Percentiles rank a stretch among this genome's conserved stretches.
phyloP scores from a whole-genome alignment of 192 early-diverging fungal species.

The Podila minutissima region DNA sequence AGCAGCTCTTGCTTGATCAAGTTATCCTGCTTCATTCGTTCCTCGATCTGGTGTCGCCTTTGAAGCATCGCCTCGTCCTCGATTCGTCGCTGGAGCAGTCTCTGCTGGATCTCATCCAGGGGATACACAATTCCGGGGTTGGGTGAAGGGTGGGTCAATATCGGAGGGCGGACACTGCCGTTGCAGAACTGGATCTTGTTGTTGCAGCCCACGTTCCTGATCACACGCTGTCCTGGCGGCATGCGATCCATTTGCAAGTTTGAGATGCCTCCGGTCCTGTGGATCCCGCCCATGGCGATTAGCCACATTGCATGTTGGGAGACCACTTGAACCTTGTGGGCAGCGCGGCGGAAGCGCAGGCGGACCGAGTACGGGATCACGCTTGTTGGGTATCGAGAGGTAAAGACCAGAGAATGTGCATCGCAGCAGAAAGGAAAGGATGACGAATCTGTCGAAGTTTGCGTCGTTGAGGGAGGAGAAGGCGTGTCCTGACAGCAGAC shows the following conservation, averaged over 20 bases:
- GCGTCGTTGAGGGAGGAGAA: neutral
- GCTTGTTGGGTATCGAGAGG: conserved; percentile 17
- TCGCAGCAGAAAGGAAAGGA: conserved; percentile 44
- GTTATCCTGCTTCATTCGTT: conserved; percentile 30
- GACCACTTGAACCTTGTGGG: conserved; percentile 16
- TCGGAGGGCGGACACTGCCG: conserved; percentile 3
- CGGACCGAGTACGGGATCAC: conserved; percentile 25
- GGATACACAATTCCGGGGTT: neutral
- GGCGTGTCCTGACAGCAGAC: conserved; percentile 15
- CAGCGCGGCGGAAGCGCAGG: conserved; percentile 18
- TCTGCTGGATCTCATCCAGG: neutral
- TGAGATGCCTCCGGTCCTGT: neutral
- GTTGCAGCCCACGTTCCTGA: conserved; percentile 21
- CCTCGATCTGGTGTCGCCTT: conserved; percentile 29
- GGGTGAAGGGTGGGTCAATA: neutral
- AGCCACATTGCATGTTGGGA: conserved; percentile 10
- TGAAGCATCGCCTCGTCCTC: conserved; percentile 20
- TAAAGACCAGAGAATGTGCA: conserved; percentile 37
- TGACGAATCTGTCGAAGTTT: neutral
- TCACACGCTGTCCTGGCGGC: neutral
- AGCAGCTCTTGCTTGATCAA: conserved; percentile 30
- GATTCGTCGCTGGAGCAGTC: neutral
- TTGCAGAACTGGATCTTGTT: conserved; percentile 28
- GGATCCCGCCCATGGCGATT: neutral
- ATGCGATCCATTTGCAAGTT: neutral